A percentile compares a stretch with the other conserved stretches of the same genome.
Evolutionary conservation across 352 stramenopile genomes (phyloP).

Genomic region (Phytophthora parvispora): DNA sequence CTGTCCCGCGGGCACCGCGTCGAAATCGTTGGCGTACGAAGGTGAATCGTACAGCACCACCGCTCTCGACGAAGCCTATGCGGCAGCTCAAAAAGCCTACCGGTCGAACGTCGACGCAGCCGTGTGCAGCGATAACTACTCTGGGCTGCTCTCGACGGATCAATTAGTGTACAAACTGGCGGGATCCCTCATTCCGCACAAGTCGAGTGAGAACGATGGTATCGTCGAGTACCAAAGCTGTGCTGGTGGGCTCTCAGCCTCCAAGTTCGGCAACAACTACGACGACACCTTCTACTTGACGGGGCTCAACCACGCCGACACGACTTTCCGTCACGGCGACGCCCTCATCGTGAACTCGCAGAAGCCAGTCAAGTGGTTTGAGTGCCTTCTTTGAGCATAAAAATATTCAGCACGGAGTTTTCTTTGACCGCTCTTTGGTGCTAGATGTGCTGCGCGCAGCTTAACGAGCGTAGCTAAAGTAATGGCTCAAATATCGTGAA

Average conservation of each 20-base stretch:
- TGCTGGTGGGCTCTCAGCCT: slow-evolving; percentile 19
- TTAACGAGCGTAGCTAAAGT: slow-evolving; percentile 18
- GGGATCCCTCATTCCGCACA: slow-evolving; percentile 33
- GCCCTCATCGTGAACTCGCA: slow-evolving; percentile 33
- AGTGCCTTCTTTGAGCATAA: slow-evolving; percentile 29
- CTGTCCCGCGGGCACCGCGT: slow-evolving; percentile 27
- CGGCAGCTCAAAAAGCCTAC: slow-evolving; percentile 24
- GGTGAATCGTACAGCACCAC: slow-evolving; percentile 14
- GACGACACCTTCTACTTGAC: slow-evolving; percentile 37
- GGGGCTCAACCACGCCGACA: slow-evolving; percentile 49
- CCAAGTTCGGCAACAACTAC: slow-evolving; percentile 35
- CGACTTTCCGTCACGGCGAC: slow-evolving; percentile 47
- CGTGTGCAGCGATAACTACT: slow-evolving; percentile 45
- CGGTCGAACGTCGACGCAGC: slow-evolving; percentile 30
- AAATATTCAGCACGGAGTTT: no score
- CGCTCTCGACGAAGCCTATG: slow-evolving; percentile 22
- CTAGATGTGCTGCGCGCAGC: neutral
- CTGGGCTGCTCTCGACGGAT: slow-evolving; percentile 34
- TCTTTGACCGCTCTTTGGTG: no score
- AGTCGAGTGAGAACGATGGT: slow-evolving; percentile 34
- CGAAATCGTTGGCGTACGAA: slow-evolving; percentile 30
- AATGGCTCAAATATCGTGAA: slow-evolving; percentile 6
- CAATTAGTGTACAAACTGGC: slow-evolving; percentile 24
- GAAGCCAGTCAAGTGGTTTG: slow-evolving; percentile 49
- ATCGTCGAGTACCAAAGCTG: slow-evolving; percentile 52